These are phyloP conservation scores for Pharnaceum exiguum DNA, from an alignment of 148 eudicot species.

Conservation along the genomic window DNA sequence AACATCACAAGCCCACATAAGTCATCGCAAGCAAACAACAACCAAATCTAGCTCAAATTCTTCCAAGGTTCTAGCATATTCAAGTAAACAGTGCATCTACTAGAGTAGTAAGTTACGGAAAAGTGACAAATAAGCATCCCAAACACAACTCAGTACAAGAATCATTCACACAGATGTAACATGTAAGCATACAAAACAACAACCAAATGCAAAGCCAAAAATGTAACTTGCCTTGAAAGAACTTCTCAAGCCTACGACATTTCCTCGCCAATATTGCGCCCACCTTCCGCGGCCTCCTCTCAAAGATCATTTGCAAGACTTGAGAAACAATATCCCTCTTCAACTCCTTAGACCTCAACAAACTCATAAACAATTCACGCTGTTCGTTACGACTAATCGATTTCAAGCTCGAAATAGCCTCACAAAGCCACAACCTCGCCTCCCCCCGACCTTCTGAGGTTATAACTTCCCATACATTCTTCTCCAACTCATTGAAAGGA, in stretches of 20 bases:
- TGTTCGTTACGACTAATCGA: conserved; percentile 40
- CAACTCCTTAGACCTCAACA: conserved; percentile 54
- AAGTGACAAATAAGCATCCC: background rate
- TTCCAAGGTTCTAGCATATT: no score
- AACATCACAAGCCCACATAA: no score
- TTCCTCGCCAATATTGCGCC: conserved; percentile 67
- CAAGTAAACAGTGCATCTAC: no score
- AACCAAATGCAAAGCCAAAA: background rate
- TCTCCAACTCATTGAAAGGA: conserved; percentile 49
- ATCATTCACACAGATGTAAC: background rate
- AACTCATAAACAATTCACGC: conserved; percentile 46
- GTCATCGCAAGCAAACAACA: no score
- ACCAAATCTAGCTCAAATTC: no score
- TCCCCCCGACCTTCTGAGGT: conserved; percentile 76
- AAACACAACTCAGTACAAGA: background rate
- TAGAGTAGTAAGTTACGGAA: background rate
- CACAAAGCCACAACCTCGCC: conserved; percentile 90
- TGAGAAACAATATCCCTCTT: conserved; percentile 54
- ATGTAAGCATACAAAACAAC: background rate
- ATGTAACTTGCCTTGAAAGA: conserved; percentile 59
- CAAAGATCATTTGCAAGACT: conserved; percentile 66
- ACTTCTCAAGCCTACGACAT: conserved; percentile 58
- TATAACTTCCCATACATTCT: conserved; percentile 42
- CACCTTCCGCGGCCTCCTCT: conserved; percentile 51
- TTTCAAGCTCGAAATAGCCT: conserved; percentile 51